A percentile compares a stretch with the other conserved stretches of the same genome.
These are phyloP conservation scores for Tricholoma flavovirens DNA, from an alignment of 768 basidiomycete genomes.

Conservation along the genomic window DNA sequence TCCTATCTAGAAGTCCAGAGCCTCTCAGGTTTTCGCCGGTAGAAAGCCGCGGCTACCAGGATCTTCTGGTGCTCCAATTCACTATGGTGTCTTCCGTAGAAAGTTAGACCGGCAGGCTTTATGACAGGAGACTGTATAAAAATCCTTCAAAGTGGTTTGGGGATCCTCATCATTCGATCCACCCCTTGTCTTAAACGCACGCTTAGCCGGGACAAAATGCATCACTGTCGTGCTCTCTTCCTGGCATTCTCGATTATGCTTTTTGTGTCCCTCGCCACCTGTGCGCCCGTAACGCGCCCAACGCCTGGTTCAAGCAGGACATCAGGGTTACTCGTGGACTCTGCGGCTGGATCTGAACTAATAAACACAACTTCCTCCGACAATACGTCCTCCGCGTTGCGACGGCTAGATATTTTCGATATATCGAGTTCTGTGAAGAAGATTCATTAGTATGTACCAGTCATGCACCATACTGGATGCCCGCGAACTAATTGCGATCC, in stretches of 20 bases:
- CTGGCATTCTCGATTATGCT: constrained; percentile 11
- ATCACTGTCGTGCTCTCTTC: constrained; percentile 7
- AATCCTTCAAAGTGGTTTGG: neutral
- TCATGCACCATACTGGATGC: neutral
- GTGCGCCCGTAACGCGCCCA: neutral
- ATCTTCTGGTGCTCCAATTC: neutral
- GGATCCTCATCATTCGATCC: neutral
- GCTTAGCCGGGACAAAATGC: constrained; percentile 6
- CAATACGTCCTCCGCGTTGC: neutral
- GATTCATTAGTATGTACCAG: neutral
- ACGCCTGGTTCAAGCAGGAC: neutral
- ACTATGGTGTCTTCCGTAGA: neutral
- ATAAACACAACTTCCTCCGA: neutral
- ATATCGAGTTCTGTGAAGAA: neutral
- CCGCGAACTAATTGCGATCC: neutral
- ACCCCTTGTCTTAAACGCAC: neutral
- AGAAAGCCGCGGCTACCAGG: constrained; percentile 1
- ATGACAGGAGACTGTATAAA: neutral
- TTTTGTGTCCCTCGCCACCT: constrained; percentile 4
- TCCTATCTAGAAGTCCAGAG: neutral
- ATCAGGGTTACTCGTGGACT: neutral
- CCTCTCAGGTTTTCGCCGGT: neutral
- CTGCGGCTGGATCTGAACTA: neutral
- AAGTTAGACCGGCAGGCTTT: neutral
- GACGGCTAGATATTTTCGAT: neutral